Percentiles rank a stretch among this genome's conserved stretches.
phyloP scores from a whole-genome alignment of 352 stramenopile species.

The Phytopythium oedochilum region DNA sequence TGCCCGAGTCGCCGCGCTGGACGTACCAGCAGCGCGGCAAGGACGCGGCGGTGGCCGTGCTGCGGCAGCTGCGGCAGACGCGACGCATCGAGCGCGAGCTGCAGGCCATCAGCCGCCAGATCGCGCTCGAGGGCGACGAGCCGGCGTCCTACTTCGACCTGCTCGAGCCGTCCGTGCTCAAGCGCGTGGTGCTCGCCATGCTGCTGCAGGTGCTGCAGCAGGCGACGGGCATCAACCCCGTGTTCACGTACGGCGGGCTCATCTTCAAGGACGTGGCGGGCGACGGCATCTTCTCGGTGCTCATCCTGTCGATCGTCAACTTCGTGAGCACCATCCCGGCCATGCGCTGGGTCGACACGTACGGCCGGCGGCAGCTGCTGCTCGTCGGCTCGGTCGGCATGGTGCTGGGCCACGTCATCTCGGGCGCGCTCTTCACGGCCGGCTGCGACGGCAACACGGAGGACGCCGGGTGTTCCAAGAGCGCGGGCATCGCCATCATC shows the following conservation, averaged over 20 bases:
- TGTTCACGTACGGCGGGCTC: slow-evolving; percentile 41
- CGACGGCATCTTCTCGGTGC: slow-evolving; percentile 33
- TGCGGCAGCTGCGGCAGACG: slow-evolving; percentile 38
- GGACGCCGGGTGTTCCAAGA: slow-evolving; percentile 25
- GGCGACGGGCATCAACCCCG: slow-evolving; percentile 39
- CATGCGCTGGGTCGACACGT: slow-evolving; percentile 42
- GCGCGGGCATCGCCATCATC: slow-evolving; percentile 36
- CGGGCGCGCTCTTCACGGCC: slow-evolving; percentile 30
- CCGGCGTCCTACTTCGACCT: slow-evolving; percentile 29
- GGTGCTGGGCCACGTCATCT: slow-evolving; percentile 36
- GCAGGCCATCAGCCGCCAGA: slow-evolving; percentile 37
- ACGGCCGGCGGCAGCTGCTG: slow-evolving; percentile 33
- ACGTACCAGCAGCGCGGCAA: slow-evolving; percentile 35
- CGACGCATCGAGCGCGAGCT: slow-evolving; percentile 33
- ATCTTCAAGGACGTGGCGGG: slow-evolving; percentile 47
- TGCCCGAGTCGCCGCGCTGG: slow-evolving; percentile 33
- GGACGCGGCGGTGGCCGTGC: slow-evolving; percentile 29
- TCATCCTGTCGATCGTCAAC: slow-evolving; percentile 47
- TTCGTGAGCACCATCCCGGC: slow-evolving; percentile 41
- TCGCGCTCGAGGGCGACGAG: slow-evolving; percentile 26
- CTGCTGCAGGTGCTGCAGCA: slow-evolving; percentile 45
- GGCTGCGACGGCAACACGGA: slow-evolving; percentile 32
- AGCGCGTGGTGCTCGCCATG: slow-evolving; percentile 39
- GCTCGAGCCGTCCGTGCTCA: slow-evolving; percentile 33
- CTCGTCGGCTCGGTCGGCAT: slow-evolving; percentile 36